Conservation (phyloP, 768 basidiomycete species). For the Daedalea quercina region DNA sequence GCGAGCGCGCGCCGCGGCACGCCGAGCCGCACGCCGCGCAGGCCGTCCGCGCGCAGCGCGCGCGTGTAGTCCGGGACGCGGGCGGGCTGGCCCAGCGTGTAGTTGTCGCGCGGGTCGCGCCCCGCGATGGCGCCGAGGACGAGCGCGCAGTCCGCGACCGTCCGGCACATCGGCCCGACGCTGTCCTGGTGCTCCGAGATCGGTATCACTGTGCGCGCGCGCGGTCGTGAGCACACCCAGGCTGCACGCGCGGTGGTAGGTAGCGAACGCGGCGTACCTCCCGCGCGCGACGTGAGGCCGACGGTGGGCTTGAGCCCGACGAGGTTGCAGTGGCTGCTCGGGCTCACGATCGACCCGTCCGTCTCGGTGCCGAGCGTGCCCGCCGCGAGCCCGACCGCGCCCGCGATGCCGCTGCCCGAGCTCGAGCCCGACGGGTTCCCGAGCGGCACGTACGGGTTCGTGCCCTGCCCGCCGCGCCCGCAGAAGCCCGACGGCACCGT, state of each 20-base stretch:
- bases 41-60: conserved; percentile 40
- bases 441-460: conserved; percentile 35
- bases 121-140: conserved; percentile 37
- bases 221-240: too few species aligned
- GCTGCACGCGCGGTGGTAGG: too few species aligned
- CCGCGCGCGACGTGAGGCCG: conserved; percentile 27
- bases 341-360: conserved; percentile 42
- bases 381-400: conserved; percentile 36
- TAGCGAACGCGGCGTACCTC: conserved; percentile 21
- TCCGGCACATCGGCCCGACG: conserved; percentile 30
- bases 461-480: conserved; percentile 39
- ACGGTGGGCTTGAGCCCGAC: conserved; percentile 34
- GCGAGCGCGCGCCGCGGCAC: conserved; percentile 32
- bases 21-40: conserved; percentile 40
- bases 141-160: conserved; percentile 27
- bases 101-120: conserved; percentile 34
- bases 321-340: conserved; percentile 34
- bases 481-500: conserved; percentile 36
- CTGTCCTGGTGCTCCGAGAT: conserved; percentile 34
- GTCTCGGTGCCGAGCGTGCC: conserved; percentile 41
- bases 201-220: conserved; percentile 32
- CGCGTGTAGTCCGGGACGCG: conserved; percentile 48
- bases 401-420: conserved; percentile 35
- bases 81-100: conserved; percentile 37
- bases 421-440: conserved; percentile 35